Conservation (phyloP, 1,139 yeast species). For the Chernovozyma aurita region DNA sequence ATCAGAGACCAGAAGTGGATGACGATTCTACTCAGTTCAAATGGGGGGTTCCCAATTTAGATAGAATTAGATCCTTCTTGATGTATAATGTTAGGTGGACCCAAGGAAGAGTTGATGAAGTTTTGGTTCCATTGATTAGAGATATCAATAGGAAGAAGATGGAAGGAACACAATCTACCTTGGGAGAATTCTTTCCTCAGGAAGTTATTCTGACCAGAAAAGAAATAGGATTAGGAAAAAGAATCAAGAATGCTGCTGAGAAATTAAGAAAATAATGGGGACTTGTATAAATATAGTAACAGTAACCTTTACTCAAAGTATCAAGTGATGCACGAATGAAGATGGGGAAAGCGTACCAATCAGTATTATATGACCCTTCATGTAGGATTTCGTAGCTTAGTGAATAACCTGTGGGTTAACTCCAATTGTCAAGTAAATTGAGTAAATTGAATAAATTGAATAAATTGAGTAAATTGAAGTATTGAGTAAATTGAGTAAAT, state of each 20-base stretch:
- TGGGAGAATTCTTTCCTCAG: constrained; percentile 58
- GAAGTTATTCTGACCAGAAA: constrained; percentile 41
- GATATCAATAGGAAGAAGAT: constrained; percentile 63
- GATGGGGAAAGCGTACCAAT: too few species aligned
- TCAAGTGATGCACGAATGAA: too few species aligned
- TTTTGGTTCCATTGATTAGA: constrained; percentile 81
- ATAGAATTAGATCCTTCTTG: constrained; percentile 67
- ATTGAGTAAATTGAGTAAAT: too few species aligned
- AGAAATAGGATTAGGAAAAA: constrained; percentile 50
- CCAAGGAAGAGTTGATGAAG: constrained; percentile 71
- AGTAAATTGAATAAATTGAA: too few species aligned
- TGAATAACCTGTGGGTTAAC: too few species aligned
- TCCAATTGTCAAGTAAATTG: too few species aligned
- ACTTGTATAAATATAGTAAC: background rate
- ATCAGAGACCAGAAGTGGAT: constrained; percentile 78
- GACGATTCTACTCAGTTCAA: constrained; percentile 67
- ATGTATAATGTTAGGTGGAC: constrained; percentile 80
- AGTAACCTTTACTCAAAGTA: background rate
- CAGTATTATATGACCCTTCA: too few species aligned
- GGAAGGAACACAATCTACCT: constrained; percentile 52
- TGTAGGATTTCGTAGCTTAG: too few species aligned
- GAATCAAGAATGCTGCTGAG: constrained; percentile 55
- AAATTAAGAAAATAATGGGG: constrained; percentile 34
- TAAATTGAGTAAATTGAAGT: too few species aligned
- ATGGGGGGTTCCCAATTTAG: constrained; percentile 91